Conservation (phyloP, 1,284 basidiomycete species). For the Trametes pubescens region DNA sequence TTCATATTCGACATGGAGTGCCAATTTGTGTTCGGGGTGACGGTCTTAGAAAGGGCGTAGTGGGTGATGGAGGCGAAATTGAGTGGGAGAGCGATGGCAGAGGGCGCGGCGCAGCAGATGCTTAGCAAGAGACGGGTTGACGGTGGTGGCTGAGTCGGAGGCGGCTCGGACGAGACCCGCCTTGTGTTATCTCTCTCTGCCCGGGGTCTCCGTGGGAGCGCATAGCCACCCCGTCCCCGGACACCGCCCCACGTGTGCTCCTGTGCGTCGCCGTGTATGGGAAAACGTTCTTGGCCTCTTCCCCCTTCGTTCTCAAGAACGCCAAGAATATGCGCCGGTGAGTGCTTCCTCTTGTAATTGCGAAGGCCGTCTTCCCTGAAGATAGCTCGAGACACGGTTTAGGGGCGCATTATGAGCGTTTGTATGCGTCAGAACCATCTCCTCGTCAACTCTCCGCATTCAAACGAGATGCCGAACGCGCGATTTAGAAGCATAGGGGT, state of each 20-base stretch:
- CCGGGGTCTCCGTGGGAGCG: slow-evolving; percentile 12
- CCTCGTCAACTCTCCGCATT: not conserved
- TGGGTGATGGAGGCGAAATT: slow-evolving; percentile 6
- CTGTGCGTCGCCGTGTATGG: slow-evolving; percentile 18
- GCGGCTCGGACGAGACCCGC: slow-evolving; percentile 7
- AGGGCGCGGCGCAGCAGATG: slow-evolving; percentile 19
- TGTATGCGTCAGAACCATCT: not conserved
- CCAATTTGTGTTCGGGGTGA: slow-evolving; percentile 65
- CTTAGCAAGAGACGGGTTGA: slow-evolving; percentile 18
- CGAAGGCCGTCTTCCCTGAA: not conserved
- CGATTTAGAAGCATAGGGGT: slow-evolving; percentile 11
- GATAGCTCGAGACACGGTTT: too few relatives aligned
- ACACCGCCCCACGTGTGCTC: slow-evolving; percentile 17
- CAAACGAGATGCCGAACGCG: not conserved
- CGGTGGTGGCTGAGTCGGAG: slow-evolving; percentile 22
- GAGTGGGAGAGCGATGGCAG: slow-evolving; percentile 8
- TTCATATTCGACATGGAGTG: slow-evolving; percentile 75
- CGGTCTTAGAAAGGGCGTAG: slow-evolving; percentile 12
- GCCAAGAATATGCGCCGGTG: slow-evolving; percentile 1
- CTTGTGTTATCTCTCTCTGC: slow-evolving; percentile 13
- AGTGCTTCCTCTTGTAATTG: slow-evolving; percentile 3
- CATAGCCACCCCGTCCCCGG: slow-evolving; percentile 5
- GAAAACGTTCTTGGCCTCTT: slow-evolving; percentile 17
- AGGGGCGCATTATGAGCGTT: slow-evolving; percentile 2
- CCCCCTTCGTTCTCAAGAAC: slow-evolving; percentile 13